These are phyloP conservation scores for Phoma sp. DNA, from an alignment of 2,329 filamentous ascomycete genomes.

Conservation along the genomic window DNA sequence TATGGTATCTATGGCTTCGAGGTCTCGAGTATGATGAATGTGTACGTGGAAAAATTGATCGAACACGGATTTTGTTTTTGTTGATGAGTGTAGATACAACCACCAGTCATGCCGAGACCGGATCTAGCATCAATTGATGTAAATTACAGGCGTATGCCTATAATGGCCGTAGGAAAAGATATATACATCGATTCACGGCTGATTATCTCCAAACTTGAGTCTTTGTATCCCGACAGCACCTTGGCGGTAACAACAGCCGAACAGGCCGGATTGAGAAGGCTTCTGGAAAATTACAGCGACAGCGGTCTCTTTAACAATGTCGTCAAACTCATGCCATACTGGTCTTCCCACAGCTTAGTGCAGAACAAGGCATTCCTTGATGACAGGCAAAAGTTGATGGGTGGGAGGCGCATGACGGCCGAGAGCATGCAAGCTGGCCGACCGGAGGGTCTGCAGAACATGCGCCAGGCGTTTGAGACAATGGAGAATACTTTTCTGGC, in stretches of 20 bases:
- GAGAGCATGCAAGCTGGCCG: constrained; percentile 53
- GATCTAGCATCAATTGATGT: constrained; percentile 42
- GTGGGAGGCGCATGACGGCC: constrained; percentile 52
- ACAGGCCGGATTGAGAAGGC: constrained; percentile 58
- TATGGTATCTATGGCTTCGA: constrained; percentile 73
- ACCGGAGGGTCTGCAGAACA: constrained; percentile 64
- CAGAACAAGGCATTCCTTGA: constrained; percentile 65
- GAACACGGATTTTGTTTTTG: background rate
- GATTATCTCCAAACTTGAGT: constrained; percentile 43
- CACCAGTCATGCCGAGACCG: constrained; percentile 41
- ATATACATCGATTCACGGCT: constrained; percentile 43
- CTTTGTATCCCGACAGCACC: constrained; percentile 23
- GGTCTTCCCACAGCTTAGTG: constrained; percentile 61
- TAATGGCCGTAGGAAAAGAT: constrained; percentile 42
- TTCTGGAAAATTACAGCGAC: constrained; percentile 66
- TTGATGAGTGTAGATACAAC: constrained; percentile 63
- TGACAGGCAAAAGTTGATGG: constrained; percentile 60
- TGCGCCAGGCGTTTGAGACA: constrained; percentile 63
- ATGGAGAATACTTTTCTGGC: constrained; percentile 69
- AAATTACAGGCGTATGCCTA: constrained; percentile 49
- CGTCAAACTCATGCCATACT: constrained; percentile 64
- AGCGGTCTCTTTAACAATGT: constrained; percentile 63
- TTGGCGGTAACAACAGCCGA: constrained; percentile 34
- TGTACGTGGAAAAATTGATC: constrained; percentile 53
- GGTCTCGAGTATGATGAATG: constrained; percentile 73